These are phyloP conservation scores for Parmelia sp. DNA, from an alignment of 495 filamentous ascomycete genomes.

Conservation along the genomic window DNA sequence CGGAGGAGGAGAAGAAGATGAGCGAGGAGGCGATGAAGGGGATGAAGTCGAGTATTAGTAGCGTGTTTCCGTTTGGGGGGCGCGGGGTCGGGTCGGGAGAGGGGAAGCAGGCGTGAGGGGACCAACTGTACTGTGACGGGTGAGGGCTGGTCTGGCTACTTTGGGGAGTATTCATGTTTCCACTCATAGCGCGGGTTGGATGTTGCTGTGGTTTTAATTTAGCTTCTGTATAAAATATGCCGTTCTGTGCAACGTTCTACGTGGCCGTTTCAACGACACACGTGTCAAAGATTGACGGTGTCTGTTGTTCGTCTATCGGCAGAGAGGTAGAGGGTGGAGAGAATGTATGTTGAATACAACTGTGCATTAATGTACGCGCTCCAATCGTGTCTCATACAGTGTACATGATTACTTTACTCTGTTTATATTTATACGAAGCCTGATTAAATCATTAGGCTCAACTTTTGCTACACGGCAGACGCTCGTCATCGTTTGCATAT, in stretches of 20 bases:
- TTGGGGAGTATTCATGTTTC: too few species aligned
- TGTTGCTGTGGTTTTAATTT: neutral
- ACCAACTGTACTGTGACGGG: too few species aligned
- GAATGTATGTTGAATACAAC: too few species aligned
- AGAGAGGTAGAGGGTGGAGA: too few species aligned
- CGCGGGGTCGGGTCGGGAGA: slow-evolving; percentile 26
- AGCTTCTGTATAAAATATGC: neutral
- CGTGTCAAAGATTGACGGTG: too few species aligned
- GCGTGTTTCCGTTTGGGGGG: slow-evolving; percentile 43
- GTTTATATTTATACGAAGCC: too few species aligned
- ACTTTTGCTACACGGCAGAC: neutral
- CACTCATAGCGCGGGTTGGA: slow-evolving; percentile 21
- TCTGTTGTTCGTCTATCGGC: too few species aligned
- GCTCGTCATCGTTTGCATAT: neutral
- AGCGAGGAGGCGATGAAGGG: slow-evolving; percentile 85
- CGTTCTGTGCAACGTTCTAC: neutral
- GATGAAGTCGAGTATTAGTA: slow-evolving; percentile 62
- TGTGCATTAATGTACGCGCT: too few species aligned
- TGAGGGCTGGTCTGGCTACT: too few species aligned
- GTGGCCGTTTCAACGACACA: neutral
- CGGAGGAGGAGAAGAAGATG: slow-evolving; percentile 72
- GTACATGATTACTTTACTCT: too few species aligned
- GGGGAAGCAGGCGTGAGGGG: slow-evolving; percentile 27
- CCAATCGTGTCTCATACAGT: too few species aligned
- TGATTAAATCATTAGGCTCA: neutral